Evolutionary conservation across 169 alveolate genomes (phyloP).

Genomic region (Sarcocystis neurona): DNA sequence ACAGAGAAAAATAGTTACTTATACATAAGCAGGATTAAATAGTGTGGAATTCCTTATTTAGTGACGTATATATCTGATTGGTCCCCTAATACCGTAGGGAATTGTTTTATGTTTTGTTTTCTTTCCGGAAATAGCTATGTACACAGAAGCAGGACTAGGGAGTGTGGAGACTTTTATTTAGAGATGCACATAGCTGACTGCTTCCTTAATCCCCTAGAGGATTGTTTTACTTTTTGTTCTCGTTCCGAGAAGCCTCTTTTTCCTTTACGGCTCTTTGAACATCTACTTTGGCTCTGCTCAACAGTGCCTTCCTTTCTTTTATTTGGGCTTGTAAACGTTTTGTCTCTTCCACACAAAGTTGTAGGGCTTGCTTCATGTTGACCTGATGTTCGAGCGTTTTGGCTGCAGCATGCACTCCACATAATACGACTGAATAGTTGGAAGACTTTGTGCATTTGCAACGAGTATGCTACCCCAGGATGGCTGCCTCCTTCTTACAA

Average conservation of each 20-base stretch:
- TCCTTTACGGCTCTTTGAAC: constrained; percentile 58
- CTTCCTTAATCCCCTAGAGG: too few relatives aligned
- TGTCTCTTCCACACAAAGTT: background rate
- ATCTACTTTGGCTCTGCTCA: constrained; percentile 60
- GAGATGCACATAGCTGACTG: too few relatives aligned
- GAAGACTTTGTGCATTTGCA: background rate
- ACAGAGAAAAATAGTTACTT: too few relatives aligned
- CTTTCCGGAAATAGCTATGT: too few relatives aligned
- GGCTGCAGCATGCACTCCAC: background rate
- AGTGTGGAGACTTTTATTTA: too few relatives aligned
- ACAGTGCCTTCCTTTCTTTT: constrained; percentile 58
- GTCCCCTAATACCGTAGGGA: too few relatives aligned
- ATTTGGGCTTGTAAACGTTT: constrained; percentile 51
- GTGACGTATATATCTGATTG: too few relatives aligned
- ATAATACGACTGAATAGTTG: background rate
- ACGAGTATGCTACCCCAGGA: background rate
- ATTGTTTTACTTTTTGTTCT: constrained; percentile 26
- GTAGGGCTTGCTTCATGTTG: background rate
- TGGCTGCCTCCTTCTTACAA: too few relatives aligned
- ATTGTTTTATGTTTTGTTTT: too few relatives aligned
- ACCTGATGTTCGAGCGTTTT: constrained; percentile 1
- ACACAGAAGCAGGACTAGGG: too few relatives aligned
- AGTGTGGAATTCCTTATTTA: too few relatives aligned
- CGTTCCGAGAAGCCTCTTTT: background rate
- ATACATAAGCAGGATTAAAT: too few relatives aligned